Evolutionary conservation across 768 basidiomycete genomes (phyloP), one percentile per base, ranked within the genome.

Genomic region (Panus rudis): DNA sequence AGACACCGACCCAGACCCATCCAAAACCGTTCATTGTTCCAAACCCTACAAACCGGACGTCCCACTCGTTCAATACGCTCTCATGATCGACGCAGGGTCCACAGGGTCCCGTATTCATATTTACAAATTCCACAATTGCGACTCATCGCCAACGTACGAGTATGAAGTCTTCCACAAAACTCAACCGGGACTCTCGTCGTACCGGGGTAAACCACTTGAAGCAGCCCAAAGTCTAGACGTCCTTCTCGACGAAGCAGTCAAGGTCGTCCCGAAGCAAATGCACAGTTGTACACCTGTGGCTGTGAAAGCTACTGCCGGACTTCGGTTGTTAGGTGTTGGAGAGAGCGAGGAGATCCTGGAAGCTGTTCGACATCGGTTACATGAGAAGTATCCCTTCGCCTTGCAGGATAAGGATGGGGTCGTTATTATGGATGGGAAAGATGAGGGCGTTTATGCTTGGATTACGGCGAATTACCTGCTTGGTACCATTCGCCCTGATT

Each of bases 361-460:
- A 0, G 86, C 87, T 17, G 90, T 97, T 32, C 69, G 77, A 55
- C 51, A 57, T 26, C 67, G 81, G 43, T 51, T 96, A 45, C 66
- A 67, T 49, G 56, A 56, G 3, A 65, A 62, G 45, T 94, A 82
- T 52, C 81, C 82, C 8, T 98, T 97, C 66, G 66, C 61, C 21
- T 48, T 84, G 28, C 67, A 70, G n/a, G 63, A 73, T 20, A 66
- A 69, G 49, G 79, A 79, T 38, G 79, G 76, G 2, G 91, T 94
- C 25, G 77, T 74, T 31, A 81, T 97, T 49, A 93, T 97, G 93
- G 93, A 96, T 50, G 93, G 93, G 6, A 76, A 81, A 51, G 93
- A 98, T 59, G 94, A 97, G 63, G 94, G 91, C 24, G 90, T 97
- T n/a, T 98, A 88, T 59, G 92, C 94, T 22, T 98, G 94, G 93